A percentile compares a stretch with the other conserved stretches of the same genome.
phyloP scores from a whole-genome alignment of 345 rosid species.

The Hibiscus syriacus region DNA sequence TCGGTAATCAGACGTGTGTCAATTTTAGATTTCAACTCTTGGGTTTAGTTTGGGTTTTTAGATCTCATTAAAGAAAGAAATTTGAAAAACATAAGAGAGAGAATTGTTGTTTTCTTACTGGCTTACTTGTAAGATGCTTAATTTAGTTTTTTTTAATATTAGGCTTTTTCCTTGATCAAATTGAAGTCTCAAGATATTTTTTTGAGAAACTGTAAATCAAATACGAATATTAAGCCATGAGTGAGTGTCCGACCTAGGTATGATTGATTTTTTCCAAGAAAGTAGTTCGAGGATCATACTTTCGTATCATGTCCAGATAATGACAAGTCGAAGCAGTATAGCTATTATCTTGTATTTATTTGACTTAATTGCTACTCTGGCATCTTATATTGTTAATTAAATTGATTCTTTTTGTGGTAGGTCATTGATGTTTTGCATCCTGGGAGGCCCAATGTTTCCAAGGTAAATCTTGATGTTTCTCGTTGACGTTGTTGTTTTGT shows the following conservation, averaged over 20 bases:
- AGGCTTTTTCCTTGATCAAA: not conserved
- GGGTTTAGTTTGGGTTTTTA: not conserved
- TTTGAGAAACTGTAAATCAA: not conserved
- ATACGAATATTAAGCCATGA: not conserved
- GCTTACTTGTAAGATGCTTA: not conserved
- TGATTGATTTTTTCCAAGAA: not conserved
- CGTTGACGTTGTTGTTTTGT: not conserved
- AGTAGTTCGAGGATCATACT: too few species aligned
- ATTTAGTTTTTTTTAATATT: not conserved
- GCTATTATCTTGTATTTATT: not conserved
- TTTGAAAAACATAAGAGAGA: not conserved
- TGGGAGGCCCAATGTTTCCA: constrained; percentile 1
- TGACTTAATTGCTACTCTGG: not conserved
- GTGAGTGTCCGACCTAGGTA: too few species aligned
- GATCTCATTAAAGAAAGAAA: not conserved
- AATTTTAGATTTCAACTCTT: not conserved
- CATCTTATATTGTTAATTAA: not conserved
- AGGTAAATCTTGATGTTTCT: not conserved
- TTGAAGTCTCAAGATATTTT: not conserved
- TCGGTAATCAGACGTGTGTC: not conserved
- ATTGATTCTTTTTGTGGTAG: not conserved
- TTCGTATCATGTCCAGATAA: too few species aligned
- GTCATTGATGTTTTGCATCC: constrained; percentile 3
- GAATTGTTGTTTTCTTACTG: not conserved
- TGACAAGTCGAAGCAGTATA: too few species aligned